Conservation (phyloP, 2,329 filamentous ascomycete species). For the Apiospora saccharicola region DNA sequence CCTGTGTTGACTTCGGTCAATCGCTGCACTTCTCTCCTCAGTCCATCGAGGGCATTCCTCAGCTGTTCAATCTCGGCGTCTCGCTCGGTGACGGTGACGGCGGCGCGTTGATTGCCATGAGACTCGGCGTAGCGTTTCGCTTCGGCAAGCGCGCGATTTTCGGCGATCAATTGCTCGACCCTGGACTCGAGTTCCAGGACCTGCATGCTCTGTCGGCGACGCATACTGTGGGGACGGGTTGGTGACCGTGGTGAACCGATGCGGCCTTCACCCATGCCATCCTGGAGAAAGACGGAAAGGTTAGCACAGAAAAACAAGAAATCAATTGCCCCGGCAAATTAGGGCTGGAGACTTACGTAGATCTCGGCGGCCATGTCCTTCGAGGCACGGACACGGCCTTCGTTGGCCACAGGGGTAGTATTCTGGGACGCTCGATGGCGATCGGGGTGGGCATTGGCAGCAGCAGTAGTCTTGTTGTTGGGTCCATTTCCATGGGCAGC, state of each 20-base stretch:
- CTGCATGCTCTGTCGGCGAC: constrained; percentile 97
- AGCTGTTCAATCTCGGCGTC: constrained; percentile 88
- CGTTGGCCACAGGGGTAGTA: constrained; percentile 79
- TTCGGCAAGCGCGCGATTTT: constrained; percentile 82
- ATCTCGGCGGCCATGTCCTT: constrained; percentile 90
- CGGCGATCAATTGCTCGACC: constrained; percentile 83
- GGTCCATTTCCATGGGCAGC: constrained; percentile 10
- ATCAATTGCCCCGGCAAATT: constrained; percentile 28
- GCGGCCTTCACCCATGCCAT: constrained; percentile 90
- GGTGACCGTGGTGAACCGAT: constrained; percentile 89
- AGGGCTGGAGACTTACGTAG: constrained; percentile 71
- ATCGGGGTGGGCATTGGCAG: not conserved
- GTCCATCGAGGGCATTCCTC: constrained; percentile 77
- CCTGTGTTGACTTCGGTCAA: constrained; percentile 84
- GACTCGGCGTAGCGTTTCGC: constrained; percentile 75
- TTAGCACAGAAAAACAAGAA: constrained; percentile 28
- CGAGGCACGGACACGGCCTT: constrained; percentile 81
- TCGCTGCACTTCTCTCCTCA: constrained; percentile 82
- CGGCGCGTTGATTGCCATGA: constrained; percentile 68
- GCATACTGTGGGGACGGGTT: constrained; percentile 93
- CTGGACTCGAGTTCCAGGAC: constrained; percentile 87
- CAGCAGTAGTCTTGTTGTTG: not conserved
- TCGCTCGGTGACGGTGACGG: constrained; percentile 77
- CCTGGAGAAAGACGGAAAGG: constrained; percentile 59
- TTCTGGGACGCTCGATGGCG: constrained; percentile 33